Conservation (phyloP, 164 flowering plant genomes). For the Sextonia rubra region DNA sequence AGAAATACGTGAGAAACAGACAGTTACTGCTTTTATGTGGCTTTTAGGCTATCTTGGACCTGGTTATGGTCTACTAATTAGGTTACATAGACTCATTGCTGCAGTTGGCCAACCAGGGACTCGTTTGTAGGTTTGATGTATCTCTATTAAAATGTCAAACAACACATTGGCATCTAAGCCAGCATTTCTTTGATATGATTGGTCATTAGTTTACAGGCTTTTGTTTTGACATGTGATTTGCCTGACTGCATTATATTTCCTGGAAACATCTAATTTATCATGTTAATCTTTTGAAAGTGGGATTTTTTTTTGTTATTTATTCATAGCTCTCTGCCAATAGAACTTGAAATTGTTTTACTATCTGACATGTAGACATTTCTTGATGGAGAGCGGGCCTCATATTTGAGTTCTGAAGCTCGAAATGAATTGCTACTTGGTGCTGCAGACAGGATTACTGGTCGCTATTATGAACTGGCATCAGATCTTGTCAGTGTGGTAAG, state of each 20-base stretch:
- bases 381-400: slow-evolving; percentile 72
- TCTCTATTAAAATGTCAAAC: too few relatives aligned
- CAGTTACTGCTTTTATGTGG: too few relatives aligned
- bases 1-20: too few relatives aligned
- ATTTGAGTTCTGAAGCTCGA: slow-evolving; percentile 47
- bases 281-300: neutral
- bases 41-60: too few relatives aligned
- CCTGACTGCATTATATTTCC: neutral
- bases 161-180: too few relatives aligned
- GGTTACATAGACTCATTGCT: too few relatives aligned
- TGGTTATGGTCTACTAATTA: too few relatives aligned
- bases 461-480: slow-evolving; percentile 64
- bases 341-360: neutral
- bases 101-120: too few relatives aligned
- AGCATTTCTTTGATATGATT: too few relatives aligned
- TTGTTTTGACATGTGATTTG: neutral
- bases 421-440: slow-evolving; percentile 52
- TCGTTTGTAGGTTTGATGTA: too few relatives aligned
- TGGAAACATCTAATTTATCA: neutral
- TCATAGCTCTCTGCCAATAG: neutral
- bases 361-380: slow-evolving; percentile 44
- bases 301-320: neutral
- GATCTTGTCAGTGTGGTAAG: slow-evolving; percentile 83
- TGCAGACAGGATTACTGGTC: slow-evolving; percentile 63
- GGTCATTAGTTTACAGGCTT: neutral